Evolutionary conservation across 164 flowering plant genomes (phyloP), one percentile per base, ranked within the genome.

Genomic region (Annona squamosa): DNA sequence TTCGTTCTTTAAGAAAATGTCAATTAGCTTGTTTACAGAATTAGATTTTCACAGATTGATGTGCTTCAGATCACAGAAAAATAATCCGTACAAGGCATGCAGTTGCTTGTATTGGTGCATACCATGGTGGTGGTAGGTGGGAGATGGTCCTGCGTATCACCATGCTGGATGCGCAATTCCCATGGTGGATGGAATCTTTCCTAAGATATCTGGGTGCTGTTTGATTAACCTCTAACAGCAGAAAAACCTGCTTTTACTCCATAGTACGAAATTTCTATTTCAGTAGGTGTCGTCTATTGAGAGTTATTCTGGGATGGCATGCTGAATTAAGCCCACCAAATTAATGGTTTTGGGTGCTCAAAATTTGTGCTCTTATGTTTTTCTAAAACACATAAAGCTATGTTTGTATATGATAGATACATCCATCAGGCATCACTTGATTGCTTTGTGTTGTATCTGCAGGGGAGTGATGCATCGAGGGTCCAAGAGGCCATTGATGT

Each of bases 391-490:
- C 37, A 26, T 26, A 1, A 26, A 26, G 37, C 37, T 26, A 26
- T 26, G 37, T 26, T 26, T 26, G 37, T 26, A 1, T 26, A 26
- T 0, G 37, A 26, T 26, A 26, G 37, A 26, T 26, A 26, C 37
- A 26, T 26, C 37, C 37, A 26, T 26, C 37, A 26, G 37, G 37
- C 37, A 26, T 26, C 37, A 26, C 37, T 26, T 12, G 7, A 41
- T 12, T n/a, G 37, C 3, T 4, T 52, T 10, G 2, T 43, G 46
- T 1, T 19, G 41, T 3, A 9, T 7, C n/a, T 69, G 65, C 74
- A 76, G 78, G 78, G 61, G 10, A 71, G 63, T 0, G 45, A 76
- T 71, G 78, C 78, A 5, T 76, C 78, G 26, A 64, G 68, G 1
- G 47, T 76, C 18, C 71, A 66, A 3, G 78, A 76, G 65, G 78